Evolutionary conservation across 805 yeast genomes (phyloP).

Genomic region (Starmerella asiatica): DNA sequence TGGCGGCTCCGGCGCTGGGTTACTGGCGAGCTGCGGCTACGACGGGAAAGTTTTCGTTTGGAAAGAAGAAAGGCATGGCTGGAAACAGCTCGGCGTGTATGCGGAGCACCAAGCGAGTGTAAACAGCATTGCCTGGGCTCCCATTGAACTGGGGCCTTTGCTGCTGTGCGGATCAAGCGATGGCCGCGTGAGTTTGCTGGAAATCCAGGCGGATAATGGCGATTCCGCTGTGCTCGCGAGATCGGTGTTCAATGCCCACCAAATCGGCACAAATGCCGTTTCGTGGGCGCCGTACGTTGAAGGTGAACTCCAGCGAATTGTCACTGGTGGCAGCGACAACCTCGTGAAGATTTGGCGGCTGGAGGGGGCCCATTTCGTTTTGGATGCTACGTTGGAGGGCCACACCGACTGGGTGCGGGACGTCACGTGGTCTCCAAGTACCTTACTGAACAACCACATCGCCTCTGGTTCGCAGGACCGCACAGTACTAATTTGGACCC

Average conservation of each 20-base stretch:
- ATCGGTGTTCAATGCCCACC: constrained; percentile 58
- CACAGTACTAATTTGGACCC: constrained; percentile 90
- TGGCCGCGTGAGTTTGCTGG: constrained; percentile 81
- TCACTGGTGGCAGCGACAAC: constrained; percentile 91
- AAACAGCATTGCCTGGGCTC: constrained; percentile 92
- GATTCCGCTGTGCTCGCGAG: constrained; percentile 25
- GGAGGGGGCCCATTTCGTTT: constrained; percentile 34
- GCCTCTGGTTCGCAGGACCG: constrained; percentile 97
- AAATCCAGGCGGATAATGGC: constrained; percentile 72
- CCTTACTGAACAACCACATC: constrained; percentile 71
- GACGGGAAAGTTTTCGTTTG: constrained; percentile 91
- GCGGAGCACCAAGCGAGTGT: constrained; percentile 86
- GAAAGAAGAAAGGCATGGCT: constrained; percentile 67
- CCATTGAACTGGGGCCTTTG: constrained; percentile 90
- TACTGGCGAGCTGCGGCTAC: constrained; percentile 86
- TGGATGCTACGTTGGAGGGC: constrained; percentile 71
- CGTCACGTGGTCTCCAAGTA: constrained; percentile 94
- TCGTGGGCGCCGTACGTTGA: constrained; percentile 62
- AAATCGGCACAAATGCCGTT: constrained; percentile 87
- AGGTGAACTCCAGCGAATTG: constrained; percentile 47
- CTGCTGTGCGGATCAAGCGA: constrained; percentile 85
- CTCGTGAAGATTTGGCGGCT: constrained; percentile 81
- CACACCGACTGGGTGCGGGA: constrained; percentile 98
- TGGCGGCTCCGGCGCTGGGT: constrained; percentile 32
- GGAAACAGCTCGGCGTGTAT: constrained; percentile 81